phyloP scores from a whole-genome alignment of 1,284 basidiomycete species.

The Bjerkandera adusta region DNA sequence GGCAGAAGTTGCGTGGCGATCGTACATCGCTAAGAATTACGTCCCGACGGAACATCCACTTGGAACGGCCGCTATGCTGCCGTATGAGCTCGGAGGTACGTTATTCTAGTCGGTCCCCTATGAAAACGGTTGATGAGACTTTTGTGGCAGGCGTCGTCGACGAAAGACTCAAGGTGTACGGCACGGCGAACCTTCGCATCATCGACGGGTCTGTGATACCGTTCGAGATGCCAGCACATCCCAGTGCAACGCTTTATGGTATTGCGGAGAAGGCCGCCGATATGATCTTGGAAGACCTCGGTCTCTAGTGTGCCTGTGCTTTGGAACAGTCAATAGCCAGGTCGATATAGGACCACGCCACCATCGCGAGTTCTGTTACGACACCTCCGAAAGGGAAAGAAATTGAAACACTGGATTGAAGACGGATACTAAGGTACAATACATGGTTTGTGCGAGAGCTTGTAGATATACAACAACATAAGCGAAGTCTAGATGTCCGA shows the following conservation, averaged over 20 bases:
- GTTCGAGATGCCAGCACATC: conserved; percentile 41
- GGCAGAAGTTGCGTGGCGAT: neutral
- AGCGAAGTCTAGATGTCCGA: no score
- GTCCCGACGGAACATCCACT: neutral
- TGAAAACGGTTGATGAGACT: neutral
- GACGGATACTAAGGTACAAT: no score
- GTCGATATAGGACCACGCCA: no score
- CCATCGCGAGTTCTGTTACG: no score
- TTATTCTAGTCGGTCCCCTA: neutral
- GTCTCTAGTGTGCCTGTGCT: no score
- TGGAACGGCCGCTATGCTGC: conserved; percentile 16
- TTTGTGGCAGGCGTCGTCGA: conserved; percentile 50
- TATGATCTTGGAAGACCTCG: neutral
- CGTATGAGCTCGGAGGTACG: conserved; percentile 19
- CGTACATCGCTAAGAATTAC: neutral
- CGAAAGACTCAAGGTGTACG: conserved; percentile 55
- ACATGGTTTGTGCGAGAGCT: no score
- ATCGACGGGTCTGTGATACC: conserved; percentile 50
- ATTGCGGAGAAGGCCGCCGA: conserved; percentile 8
- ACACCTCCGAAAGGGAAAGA: no score
- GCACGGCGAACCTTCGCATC: conserved; percentile 49
- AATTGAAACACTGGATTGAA: no score
- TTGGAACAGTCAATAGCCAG: no score
- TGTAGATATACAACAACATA: no score
- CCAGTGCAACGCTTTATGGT: neutral